These are phyloP conservation scores for Sphaerulina populicola DNA, from an alignment of 2,329 filamentous ascomycete genomes.

Conservation along the genomic window DNA sequence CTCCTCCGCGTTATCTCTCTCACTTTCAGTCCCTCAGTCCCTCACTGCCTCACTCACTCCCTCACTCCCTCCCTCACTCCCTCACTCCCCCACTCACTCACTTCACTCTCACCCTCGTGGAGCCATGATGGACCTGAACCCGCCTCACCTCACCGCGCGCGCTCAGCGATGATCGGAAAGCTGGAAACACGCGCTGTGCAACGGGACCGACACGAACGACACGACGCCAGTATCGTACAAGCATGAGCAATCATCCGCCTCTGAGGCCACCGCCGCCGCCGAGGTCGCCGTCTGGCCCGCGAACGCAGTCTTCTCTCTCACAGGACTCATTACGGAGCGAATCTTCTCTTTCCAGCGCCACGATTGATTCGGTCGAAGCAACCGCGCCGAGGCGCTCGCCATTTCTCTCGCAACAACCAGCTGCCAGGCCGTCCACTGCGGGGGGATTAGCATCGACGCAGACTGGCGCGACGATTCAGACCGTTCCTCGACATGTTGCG, in stretches of 20 bases:
- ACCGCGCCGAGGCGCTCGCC: conserved; percentile 33
- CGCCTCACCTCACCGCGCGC: not conserved
- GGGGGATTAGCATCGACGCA: conserved; percentile 28
- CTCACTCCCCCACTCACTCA: too few relatives aligned
- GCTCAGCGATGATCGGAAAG: not conserved
- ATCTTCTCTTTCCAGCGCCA: conserved; percentile 31
- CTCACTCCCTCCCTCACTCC: too few relatives aligned
- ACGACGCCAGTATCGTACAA: conserved; percentile 8
- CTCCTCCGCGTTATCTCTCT: not conserved
- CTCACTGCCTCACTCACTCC: too few relatives aligned
- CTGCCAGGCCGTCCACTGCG: conserved; percentile 29
- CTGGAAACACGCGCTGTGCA: not conserved
- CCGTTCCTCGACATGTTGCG: conserved; percentile 28
- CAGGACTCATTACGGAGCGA: conserved; percentile 29
- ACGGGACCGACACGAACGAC: not conserved
- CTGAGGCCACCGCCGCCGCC: conserved; percentile 28
- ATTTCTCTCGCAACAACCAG: conserved; percentile 27
- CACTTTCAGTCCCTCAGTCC: too few relatives aligned
- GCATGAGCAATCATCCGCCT: conserved; percentile 26
- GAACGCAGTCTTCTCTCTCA: conserved; percentile 31
- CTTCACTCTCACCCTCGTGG: too few relatives aligned
- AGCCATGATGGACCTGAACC: not conserved
- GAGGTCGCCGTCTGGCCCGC: conserved; percentile 27
- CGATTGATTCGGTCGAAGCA: conserved; percentile 35
- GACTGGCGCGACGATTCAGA: conserved; percentile 30